phyloP scores from a whole-genome alignment of 2,329 filamentous ascomycete genomes.

The Drechslerella coelobrocha region DNA sequence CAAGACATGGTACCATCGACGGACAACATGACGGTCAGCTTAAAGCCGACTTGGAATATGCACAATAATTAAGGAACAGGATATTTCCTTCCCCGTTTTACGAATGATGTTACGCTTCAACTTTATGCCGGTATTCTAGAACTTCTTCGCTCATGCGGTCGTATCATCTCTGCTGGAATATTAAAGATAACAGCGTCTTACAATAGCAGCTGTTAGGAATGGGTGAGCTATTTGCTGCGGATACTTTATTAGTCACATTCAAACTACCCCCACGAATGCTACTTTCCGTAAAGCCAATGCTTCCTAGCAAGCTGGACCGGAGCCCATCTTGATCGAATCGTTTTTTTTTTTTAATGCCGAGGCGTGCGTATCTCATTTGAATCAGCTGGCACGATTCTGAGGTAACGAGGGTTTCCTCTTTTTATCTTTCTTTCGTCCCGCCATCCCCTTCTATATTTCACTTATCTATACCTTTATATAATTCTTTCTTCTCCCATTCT shows the following conservation, averaged over 20 bases:
- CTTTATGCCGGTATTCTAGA: constrained; percentile 46
- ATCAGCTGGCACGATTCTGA: constrained; percentile 39
- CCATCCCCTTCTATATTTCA: constrained; percentile 45
- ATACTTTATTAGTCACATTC: too few relatives aligned
- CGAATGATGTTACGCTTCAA: constrained; percentile 38
- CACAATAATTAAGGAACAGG: constrained; percentile 37
- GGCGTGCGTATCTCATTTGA: constrained; percentile 23
- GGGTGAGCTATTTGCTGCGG: too few relatives aligned
- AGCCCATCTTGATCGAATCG: not conserved
- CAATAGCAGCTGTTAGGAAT: not conserved
- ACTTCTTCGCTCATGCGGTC: constrained; percentile 28
- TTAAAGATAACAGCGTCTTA: constrained; percentile 18
- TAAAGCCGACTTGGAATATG: constrained; percentile 69
- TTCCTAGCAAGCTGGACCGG: not conserved
- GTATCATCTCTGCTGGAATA: constrained; percentile 26
- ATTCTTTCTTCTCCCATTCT: constrained; percentile 46
- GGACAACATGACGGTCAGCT: constrained; percentile 68
- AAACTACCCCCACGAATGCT: too few relatives aligned
- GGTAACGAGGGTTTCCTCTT: constrained; percentile 6
- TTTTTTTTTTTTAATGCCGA: constrained; percentile 15
- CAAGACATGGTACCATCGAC: constrained; percentile 80
- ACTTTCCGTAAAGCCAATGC: not conserved
- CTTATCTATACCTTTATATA: constrained; percentile 29
- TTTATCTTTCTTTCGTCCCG: constrained; percentile 33
- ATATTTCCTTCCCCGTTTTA: not conserved